Evolutionary conservation across 345 rosid genomes (phyloP), one percentile per base, ranked within the genome.

Genomic region (Rubroshorea leprosula): DNA sequence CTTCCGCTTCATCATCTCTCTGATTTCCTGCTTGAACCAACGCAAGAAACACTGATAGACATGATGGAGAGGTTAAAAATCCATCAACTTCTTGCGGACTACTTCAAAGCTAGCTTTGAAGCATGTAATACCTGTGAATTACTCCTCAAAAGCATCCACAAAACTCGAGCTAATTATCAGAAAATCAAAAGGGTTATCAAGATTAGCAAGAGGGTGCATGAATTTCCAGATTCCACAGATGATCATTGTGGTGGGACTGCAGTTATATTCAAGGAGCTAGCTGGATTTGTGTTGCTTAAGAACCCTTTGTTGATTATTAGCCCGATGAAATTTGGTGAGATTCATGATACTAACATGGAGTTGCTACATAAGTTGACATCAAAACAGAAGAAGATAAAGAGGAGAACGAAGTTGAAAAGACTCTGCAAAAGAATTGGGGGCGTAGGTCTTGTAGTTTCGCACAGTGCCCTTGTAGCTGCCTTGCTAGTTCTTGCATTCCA

Each of bases 101-200:
- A 72, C 66, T 86, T 92, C 38, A 68, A 74, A 53, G 72, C 77
- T 35, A 83, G 79, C 74, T 69, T 65, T 0, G 75, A 83, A 13
- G 87, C 80, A 0, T 81, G 90, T 63, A 66, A 69, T 23, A 23
- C 86, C 17, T 81, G 95, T 4, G 86, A 84, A 67, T 67, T 72
- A 45, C 82, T 88, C 58, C 91, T 93, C 23, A 70, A 58, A n/a
- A 62, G 74, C 66, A 71, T 83, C 60, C 80, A 82, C 49, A 79
- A 72, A 70, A 73, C 80, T 10, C 84, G 85, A 0, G 57, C 65
- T 22, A 73, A 83, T 62, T 76, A 83, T 61, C 61, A 39, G 45
- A 80, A 60, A 65, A 71, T 93, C 55, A 79, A 53, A 51, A 82
- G 76, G 66, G 86, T 74, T 2, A 74, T 78, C 66, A 74, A 67